Evolutionary conservation across 768 basidiomycete genomes (phyloP).

Genomic region (Tricholoma flavovirens): DNA sequence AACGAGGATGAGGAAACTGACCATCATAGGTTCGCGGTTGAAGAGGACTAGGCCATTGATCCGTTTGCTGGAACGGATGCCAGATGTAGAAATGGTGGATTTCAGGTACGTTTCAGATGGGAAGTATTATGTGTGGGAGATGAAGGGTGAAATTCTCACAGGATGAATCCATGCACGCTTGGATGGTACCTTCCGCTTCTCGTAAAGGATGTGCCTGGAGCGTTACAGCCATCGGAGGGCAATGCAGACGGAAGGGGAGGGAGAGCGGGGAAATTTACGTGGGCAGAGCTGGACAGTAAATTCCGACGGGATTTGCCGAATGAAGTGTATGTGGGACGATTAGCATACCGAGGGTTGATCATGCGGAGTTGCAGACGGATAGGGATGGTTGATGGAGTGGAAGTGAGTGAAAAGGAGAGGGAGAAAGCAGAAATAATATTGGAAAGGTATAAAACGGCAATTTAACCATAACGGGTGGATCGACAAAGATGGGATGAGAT

Average conservation of each 20-base stretch:
- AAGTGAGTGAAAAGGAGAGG: constrained; percentile 78
- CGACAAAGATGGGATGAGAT: background rate
- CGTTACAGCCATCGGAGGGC: constrained; percentile 54
- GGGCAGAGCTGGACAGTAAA: constrained; percentile 76
- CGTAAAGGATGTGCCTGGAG: constrained; percentile 61
- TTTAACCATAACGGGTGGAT: background rate
- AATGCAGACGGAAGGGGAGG: constrained; percentile 18
- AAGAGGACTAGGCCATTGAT: constrained; percentile 71
- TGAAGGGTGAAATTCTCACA: no score
- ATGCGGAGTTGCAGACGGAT: constrained; percentile 70
- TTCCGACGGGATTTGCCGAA: constrained; percentile 91
- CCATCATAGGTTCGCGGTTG: constrained; percentile 79
- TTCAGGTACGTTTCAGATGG: constrained; percentile 56
- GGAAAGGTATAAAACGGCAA: constrained; percentile 22
- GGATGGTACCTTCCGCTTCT: constrained; percentile 93
- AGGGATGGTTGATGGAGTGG: constrained; percentile 80
- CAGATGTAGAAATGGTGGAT: constrained; percentile 84
- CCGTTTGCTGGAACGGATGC: constrained; percentile 62
- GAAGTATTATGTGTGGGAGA: no score
- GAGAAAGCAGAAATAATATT: constrained; percentile 72
- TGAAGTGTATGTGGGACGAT: constrained; percentile 76
- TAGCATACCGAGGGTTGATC: constrained; percentile 85
- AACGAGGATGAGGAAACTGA: constrained; percentile 73
- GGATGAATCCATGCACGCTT: constrained; percentile 95
- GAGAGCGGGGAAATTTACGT: constrained; percentile 30